Percentiles rank a stretch among this genome's conserved stretches.
Conservation (phyloP, 352 stramenopile species). For the Pythium aristosporum region DNA sequence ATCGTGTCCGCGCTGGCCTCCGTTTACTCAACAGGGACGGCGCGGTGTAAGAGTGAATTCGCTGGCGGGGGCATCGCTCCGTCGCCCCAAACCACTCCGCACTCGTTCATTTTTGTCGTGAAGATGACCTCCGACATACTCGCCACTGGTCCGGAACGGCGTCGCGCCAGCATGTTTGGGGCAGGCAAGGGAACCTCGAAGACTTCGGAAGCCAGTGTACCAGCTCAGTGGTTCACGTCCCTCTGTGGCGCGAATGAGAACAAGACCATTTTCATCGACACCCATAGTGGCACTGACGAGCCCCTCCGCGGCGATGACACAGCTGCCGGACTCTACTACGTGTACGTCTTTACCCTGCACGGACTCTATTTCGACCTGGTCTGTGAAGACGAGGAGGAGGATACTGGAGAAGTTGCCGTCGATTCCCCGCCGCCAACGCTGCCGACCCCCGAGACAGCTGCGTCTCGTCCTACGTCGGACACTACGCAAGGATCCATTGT, state of each 20-base stretch:
- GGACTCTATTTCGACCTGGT: conserved; percentile 38
- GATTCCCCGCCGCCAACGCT: background rate
- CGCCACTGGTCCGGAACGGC: conserved; percentile 9
- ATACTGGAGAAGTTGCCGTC: background rate
- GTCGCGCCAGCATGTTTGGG: conserved; percentile 1
- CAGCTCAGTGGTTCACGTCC: conserved; percentile 52
- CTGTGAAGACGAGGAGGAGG: conserved; percentile 18
- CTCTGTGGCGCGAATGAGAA: conserved; percentile 39
- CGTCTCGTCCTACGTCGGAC: background rate
- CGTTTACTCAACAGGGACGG: conserved; percentile 21
- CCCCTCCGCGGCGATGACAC: background rate
- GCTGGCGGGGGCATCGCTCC: conserved; percentile 9
- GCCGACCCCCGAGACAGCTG: background rate
- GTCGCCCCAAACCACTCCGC: background rate
- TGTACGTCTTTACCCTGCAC: conserved; percentile 40
- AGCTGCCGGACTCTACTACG: conserved; percentile 26
- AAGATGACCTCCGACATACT: conserved; percentile 17
- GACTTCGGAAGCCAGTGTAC: conserved; percentile 23
- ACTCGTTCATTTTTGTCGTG: conserved; percentile 56
- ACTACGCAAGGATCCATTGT: background rate
- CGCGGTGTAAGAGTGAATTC: conserved; percentile 22
- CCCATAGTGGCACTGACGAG: background rate
- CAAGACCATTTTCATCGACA: conserved; percentile 41
- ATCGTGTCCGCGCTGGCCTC: conserved; percentile 19
- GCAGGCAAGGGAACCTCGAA: conserved; percentile 4